These are phyloP conservation scores for Botrytis elliptica DNA, from an alignment of 2,329 filamentous ascomycete species.

Conservation along the genomic window DNA sequence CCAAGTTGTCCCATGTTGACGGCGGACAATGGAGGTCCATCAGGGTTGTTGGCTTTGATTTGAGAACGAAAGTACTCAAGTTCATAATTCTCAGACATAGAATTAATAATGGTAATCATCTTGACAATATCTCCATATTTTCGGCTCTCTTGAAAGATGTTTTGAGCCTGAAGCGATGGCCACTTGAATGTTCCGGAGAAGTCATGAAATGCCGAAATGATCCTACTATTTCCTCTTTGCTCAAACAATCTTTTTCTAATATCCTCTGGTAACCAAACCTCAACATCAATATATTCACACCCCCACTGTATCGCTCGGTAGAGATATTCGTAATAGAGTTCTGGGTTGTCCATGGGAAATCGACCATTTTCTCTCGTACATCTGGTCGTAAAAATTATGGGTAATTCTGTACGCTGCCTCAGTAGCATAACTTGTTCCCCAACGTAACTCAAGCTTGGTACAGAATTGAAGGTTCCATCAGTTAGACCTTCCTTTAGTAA, in stretches of 20 bases:
- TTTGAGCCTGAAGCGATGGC: conserved; percentile 70
- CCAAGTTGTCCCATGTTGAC: conserved; percentile 88
- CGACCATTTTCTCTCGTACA: conserved; percentile 80
- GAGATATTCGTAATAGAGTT: conserved; percentile 75
- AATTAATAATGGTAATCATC: conserved; percentile 82
- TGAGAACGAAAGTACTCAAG: conserved; percentile 83
- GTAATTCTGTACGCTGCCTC: conserved; percentile 78
- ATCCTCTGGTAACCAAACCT: conserved; percentile 79
- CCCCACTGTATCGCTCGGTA: conserved; percentile 84
- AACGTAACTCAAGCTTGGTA: conserved; percentile 80
- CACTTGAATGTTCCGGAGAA: conserved; percentile 83
- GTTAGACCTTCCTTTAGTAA: conserved; percentile 69
- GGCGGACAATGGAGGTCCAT: conserved; percentile 72
- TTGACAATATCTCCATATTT: conserved; percentile 83
- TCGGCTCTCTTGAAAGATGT: conserved; percentile 68
- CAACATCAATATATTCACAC: conserved; percentile 85
- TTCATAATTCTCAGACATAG: conserved; percentile 84
- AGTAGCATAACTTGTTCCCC: conserved; percentile 83
- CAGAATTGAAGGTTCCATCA: conserved; percentile 59
- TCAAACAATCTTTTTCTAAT: conserved; percentile 68
- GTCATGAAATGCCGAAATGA: conserved; percentile 91
- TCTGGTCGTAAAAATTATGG: conserved; percentile 86
- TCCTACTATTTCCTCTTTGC: conserved; percentile 72
- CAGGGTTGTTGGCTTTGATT: conserved; percentile 66
- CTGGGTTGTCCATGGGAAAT: conserved; percentile 79